A percentile compares a stretch with the other conserved stretches of the same genome.
Evolutionary conservation across 257 asterid genomes (phyloP).

Genomic region (Forsythia suspensa): DNA sequence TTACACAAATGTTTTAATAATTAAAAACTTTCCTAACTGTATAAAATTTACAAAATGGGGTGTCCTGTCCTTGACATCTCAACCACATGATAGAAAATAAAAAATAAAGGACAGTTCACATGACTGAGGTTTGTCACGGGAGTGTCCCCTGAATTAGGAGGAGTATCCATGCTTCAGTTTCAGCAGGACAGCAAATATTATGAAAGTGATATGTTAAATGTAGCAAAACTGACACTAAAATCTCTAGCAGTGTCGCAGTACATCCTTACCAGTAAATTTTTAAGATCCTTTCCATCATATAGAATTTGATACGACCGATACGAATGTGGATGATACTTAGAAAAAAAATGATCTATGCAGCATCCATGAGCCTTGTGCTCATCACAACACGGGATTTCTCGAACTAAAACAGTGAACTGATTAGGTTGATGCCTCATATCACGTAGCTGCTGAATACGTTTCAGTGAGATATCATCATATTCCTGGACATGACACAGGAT

Average conservation of each 20-base stretch:
- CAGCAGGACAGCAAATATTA: too few species aligned
- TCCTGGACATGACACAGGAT: constrained; percentile 50
- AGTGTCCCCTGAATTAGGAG: too few species aligned
- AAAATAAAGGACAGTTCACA: too few species aligned
- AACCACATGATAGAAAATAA: too few species aligned
- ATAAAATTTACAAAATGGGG: too few species aligned
- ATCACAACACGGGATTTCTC: constrained; percentile 83
- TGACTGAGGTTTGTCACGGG: too few species aligned
- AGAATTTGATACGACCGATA: constrained; percentile 76
- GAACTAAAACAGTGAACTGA: constrained; percentile 89
- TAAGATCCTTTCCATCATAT: constrained; percentile 72
- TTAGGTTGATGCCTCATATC: constrained; percentile 74
- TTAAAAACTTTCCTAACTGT: too few species aligned
- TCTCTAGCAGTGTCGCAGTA: constrained; percentile 2
- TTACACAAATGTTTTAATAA: too few species aligned
- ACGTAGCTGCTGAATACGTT: constrained; percentile 69
- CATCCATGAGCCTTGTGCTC: constrained; percentile 84
- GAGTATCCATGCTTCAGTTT: too few species aligned
- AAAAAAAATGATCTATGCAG: constrained; percentile 73
- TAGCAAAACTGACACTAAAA: background rate
- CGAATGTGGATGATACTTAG: constrained; percentile 72
- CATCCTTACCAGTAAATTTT: constrained; percentile 56
- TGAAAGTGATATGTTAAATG: too few species aligned
- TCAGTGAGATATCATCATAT: constrained; percentile 58
- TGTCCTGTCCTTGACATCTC: too few species aligned